Evolutionary conservation across 2,329 filamentous ascomycete genomes (phyloP).

Genomic region (Talaromyces sp.): DNA sequence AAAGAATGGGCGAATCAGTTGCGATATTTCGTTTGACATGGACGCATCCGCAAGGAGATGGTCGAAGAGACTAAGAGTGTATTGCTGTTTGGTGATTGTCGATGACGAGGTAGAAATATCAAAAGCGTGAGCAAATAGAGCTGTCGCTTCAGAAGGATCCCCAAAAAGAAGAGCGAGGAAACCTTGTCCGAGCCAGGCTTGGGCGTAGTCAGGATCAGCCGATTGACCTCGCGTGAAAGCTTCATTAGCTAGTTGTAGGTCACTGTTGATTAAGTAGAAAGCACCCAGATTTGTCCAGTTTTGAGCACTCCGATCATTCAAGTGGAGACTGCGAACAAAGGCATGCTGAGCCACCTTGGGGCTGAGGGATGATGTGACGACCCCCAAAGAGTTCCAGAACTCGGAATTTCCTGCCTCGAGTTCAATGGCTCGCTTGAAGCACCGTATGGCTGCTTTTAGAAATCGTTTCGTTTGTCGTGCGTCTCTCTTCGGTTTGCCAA

Average conservation of each 20-base stretch:
- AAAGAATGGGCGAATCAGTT: conserved; percentile 79
- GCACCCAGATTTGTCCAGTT: conserved; percentile 89
- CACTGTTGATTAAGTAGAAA: conserved; percentile 77
- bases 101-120: conserved; percentile 80
- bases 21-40: conserved; percentile 49
- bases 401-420: conserved; percentile 89
- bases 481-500: conserved; percentile 28
- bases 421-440: conserved; percentile 94
- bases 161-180: conserved; percentile 74
- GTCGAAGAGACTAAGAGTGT: conserved; percentile 77
- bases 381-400: conserved; percentile 94
- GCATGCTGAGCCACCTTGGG: conserved; percentile 87
- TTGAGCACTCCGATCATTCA: conserved; percentile 80
- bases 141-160: conserved; percentile 69
- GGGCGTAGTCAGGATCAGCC: conserved; percentile 85
- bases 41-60: conserved; percentile 58
- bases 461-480: conserved; percentile 60
- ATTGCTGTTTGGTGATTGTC: conserved; percentile 69
- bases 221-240: conserved; percentile 89
- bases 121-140: conserved; percentile 88
- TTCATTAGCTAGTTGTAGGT: conserved; percentile 79
- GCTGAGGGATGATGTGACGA: conserved; percentile 81
- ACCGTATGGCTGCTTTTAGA: conserved; percentile 74
- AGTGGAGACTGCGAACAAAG: conserved; percentile 83
- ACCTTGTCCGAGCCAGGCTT: conserved; percentile 92